Evolutionary conservation across 352 stramenopile genomes (phyloP), one percentile per base, ranked within the genome.

Genomic region (Phytophthora crassamura): DNA sequence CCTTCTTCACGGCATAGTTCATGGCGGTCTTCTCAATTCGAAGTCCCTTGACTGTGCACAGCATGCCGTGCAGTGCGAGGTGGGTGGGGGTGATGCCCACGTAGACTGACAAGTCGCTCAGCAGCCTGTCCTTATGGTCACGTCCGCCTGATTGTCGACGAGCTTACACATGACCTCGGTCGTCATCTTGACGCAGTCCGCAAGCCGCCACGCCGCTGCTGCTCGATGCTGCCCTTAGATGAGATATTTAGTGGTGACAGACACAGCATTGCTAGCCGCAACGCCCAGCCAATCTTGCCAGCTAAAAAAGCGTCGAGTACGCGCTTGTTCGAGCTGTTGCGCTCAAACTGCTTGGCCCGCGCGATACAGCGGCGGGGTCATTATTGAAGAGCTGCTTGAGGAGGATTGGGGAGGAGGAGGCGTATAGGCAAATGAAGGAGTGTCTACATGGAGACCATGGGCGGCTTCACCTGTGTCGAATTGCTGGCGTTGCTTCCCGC

Each of bases 1-100:
- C 15, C 54, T 77, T 73, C 58, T 65, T 70, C 7, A 38, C n/a
- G 0, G n/a, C 11, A 4, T 38, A 67, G 40, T 73, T 77, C 52
- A 59, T 73, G 7, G 58, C 61, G 1, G 32, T 16, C 35, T 73
- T 69, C 34, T 76, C 53, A 15, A 76, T 61, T 7, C 20, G 46
- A 2, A 70, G 15, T 2, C 45, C 28, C n/a, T 77, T 77, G 7
- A 53, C 5, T 14, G n/a, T 62, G 64, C 72, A 73, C 1, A 73
- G 10, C 54, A 77, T 73, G 28, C 54, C 18, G 4, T 70, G 45
- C 3, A 69, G 42, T 0, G 47, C 38, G 5, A 58, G 32, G 18
- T 67, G 53, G 12, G 67, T 43, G 1, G 64, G 50, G 0, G 45
- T 46, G 2, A 28, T 70, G 8, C 49, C 48, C 5, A 67, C 47